Evolutionary conservation across 2,329 filamentous ascomycete genomes (phyloP).

Genomic region (Fusarium sp.): DNA sequence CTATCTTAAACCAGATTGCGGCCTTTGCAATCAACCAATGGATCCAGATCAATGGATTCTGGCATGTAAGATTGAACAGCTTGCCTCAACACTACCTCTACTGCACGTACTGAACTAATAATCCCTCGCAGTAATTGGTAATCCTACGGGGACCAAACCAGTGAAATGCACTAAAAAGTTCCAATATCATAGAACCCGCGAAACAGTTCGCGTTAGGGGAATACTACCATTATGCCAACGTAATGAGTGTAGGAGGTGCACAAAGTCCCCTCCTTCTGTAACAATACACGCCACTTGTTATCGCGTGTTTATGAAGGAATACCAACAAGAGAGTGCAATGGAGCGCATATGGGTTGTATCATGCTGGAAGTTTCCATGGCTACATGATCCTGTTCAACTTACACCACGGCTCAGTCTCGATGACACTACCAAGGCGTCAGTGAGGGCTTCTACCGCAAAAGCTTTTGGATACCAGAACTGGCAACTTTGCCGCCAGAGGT

Average conservation of each 20-base stretch:
- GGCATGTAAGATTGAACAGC: not conserved
- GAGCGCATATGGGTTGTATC: not conserved
- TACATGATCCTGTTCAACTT: not conserved
- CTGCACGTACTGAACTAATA: not conserved
- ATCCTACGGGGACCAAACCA: not conserved
- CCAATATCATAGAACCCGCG: not conserved
- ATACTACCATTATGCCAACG: not conserved
- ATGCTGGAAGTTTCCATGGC: not conserved
- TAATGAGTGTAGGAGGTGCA: not conserved
- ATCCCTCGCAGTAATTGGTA: not conserved
- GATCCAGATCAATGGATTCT: not conserved
- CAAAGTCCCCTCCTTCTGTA: not conserved
- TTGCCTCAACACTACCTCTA: not conserved
- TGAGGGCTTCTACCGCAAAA: not conserved
- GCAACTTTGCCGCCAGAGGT: not conserved
- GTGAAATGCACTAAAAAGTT: not conserved
- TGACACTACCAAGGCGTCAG: not conserved
- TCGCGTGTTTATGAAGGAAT: not conserved
- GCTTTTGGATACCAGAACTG: not conserved
- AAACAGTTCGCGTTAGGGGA: not conserved
- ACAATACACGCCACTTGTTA: not conserved
- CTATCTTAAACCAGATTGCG: not conserved
- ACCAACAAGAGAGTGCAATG: not conserved
- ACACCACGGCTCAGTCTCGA: not conserved
- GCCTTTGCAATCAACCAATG: not conserved